Base-by-base conservation (phyloP, 768 basidiomycete species). In the Exsudoporus frostii region DNA sequence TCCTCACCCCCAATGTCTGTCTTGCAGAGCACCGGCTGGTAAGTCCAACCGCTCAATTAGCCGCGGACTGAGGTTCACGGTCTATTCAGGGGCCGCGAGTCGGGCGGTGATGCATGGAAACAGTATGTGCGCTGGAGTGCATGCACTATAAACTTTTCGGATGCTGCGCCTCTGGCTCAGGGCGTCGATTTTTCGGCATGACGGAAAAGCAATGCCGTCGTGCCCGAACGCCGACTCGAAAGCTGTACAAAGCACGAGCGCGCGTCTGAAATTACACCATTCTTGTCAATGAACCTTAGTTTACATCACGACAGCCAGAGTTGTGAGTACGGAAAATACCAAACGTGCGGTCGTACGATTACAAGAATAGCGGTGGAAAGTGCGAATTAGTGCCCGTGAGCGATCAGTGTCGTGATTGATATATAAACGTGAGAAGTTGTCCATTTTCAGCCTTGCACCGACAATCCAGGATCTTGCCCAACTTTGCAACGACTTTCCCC, bases 41-140 rank as follows among this genome's bases (percentile, higher is more conserved):
- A 70, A 71, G 82, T 76, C 41, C 15, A 43, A 52, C 29, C 17
- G 32, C 29, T 58, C 20, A 29, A 48, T 50, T 27, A 20, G 34
- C 33, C 37, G 33, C 62, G 54, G 52, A 63, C 58, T 60, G 60
- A 51, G 30, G 46, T 62, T 65, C 36, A 68, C 33, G 34, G 39
- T 49, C 38, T 32, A 62, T 55, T 27, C 59, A 88, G 88, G 93
- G 96, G 96, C 19, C 84, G 96, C 45, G 96, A 98, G 75, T 92
- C 91, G 7, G 96, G 96, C 36, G 95, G 95, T 48, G 96, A 98
- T 71, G 89, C 95, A n/a, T 98, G 96, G 96, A 94, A 95, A 70
- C 91, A 96, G 70, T 94, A 94, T 61, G 89, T 94, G 37, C 83
- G 92, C 47, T 95, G 90, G 90, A 86, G 87, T 70, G 83, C 88